Percentiles rank a stretch among this genome's conserved stretches.
These are phyloP conservation scores for Aaosphaeria pasadenensis DNA, from an alignment of 2,329 filamentous ascomycete genomes.

Conservation along the genomic window DNA sequence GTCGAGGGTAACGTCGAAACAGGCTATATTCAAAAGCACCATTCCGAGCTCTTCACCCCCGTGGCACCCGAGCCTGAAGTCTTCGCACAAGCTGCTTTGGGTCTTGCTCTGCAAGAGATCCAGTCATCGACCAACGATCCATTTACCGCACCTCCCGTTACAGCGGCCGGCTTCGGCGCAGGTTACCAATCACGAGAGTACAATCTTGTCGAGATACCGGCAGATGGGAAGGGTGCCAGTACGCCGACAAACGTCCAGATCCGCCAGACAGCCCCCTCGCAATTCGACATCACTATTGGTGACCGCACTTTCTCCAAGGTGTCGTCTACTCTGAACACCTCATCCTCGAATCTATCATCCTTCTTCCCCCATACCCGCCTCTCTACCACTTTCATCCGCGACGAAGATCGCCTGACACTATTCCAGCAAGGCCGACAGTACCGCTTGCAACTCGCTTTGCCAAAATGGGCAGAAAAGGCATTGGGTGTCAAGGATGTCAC, in stretches of 20 bases:
- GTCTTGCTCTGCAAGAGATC: slow-evolving; percentile 55
- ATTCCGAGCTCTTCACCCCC: slow-evolving; percentile 70
- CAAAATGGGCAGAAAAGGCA: slow-evolving; percentile 83
- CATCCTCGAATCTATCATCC: slow-evolving; percentile 56
- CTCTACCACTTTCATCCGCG: slow-evolving; percentile 70
- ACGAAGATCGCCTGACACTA: slow-evolving; percentile 64
- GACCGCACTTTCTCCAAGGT: slow-evolving; percentile 41
- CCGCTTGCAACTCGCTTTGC: slow-evolving; percentile 54
- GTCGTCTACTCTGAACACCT: slow-evolving; percentile 46
- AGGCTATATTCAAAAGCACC: slow-evolving; percentile 90
- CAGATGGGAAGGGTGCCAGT: slow-evolving; percentile 40
- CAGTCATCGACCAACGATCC: slow-evolving; percentile 19
- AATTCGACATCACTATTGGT: slow-evolving; percentile 51
- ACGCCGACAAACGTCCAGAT: slow-evolving; percentile 48
- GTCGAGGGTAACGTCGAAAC: slow-evolving; percentile 88
- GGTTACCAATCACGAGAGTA: slow-evolving; percentile 64
- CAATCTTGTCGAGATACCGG: slow-evolving; percentile 48
- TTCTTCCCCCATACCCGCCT: slow-evolving; percentile 82
- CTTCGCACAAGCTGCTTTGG: slow-evolving; percentile 83
- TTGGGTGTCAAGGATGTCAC: slow-evolving; percentile 76
- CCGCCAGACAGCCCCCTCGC: slow-evolving; percentile 48
- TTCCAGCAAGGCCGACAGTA: slow-evolving; percentile 69
- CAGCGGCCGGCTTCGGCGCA: slow-evolving; percentile 54
- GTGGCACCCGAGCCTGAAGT: slow-evolving; percentile 65
- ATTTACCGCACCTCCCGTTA: slow-evolving; percentile 42